A percentile compares a stretch with the other conserved stretches of the same genome.
Conservation (phyloP, 1,139 yeast genomes). For the Cylindricascospora bacillispora region DNA sequence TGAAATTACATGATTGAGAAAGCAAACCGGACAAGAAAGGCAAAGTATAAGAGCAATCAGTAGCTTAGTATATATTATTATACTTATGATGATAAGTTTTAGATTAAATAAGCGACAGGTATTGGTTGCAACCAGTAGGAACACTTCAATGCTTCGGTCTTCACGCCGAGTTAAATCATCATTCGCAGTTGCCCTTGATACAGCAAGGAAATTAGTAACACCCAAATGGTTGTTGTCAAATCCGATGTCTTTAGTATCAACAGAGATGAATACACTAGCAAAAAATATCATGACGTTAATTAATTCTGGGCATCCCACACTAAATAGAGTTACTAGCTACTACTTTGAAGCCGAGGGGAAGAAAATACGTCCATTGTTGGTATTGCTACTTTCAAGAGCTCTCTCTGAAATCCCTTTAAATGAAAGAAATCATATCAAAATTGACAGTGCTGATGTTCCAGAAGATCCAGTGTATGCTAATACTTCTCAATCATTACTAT, state of each 20-base stretch:
- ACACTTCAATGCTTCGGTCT: too few species aligned
- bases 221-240: constrained; percentile 52
- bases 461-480: constrained; percentile 41
- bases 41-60: too few species aligned
- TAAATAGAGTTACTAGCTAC: constrained; percentile 81
- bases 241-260: constrained; percentile 86
- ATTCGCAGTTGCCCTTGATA: constrained; percentile 51
- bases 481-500: constrained; percentile 7
- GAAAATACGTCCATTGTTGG: constrained; percentile 85
- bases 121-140: too few species aligned
- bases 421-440: constrained; percentile 49
- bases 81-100: too few species aligned
- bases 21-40: too few species aligned
- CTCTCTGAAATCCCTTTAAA: constrained; percentile 62
- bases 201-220: constrained; percentile 72
- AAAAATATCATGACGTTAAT: constrained; percentile 73
- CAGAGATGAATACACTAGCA: constrained; percentile 86
- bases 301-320: constrained; percentile 88
- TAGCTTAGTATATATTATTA: too few species aligned
- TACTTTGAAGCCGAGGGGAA: constrained; percentile 95
- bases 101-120: too few species aligned
- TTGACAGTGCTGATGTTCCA: constrained; percentile 52
- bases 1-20: too few species aligned
- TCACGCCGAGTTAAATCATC: too few species aligned
- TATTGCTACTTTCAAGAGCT: constrained; percentile 70